phyloP scores from a whole-genome alignment of 2,329 filamentous ascomycete species.

The Neophaeococcomyces aloes region DNA sequence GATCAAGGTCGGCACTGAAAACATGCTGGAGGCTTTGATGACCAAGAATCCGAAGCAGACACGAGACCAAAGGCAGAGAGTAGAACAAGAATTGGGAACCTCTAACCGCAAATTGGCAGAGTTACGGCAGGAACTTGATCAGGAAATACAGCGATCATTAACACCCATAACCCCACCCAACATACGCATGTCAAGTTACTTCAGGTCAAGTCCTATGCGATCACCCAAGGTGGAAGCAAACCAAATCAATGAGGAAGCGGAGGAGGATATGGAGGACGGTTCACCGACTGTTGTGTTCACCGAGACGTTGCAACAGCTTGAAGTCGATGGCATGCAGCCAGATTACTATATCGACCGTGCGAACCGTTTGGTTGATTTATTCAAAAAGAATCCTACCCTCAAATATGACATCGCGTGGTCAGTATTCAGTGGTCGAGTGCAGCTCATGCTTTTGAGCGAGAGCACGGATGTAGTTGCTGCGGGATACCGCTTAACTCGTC shows the following conservation, averaged over 20 bases:
- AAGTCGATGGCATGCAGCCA: constrained; percentile 73
- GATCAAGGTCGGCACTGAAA: constrained; percentile 96
- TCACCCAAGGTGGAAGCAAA: constrained; percentile 44
- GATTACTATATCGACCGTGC: constrained; percentile 93
- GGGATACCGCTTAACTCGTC: constrained; percentile 84
- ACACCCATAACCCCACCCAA: constrained; percentile 40
- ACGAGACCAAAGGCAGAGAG: constrained; percentile 67
- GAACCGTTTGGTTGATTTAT: constrained; percentile 90
- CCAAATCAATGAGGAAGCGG: constrained; percentile 52
- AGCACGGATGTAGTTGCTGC: constrained; percentile 92
- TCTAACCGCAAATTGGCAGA: constrained; percentile 64
- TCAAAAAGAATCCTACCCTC: constrained; percentile 80
- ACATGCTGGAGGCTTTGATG: constrained; percentile 89
- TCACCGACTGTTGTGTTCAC: constrained; percentile 85
- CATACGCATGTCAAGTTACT: constrained; percentile 45
- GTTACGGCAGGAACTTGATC: constrained; percentile 48
- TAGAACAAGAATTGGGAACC: constrained; percentile 80
- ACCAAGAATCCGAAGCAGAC: constrained; percentile 92
- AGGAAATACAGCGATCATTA: constrained; percentile 49
- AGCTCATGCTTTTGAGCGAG: constrained; percentile 90
- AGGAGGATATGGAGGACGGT: constrained; percentile 47
- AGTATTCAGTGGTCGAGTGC: constrained; percentile 84
- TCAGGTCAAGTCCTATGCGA: constrained; percentile 45
- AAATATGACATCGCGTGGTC: constrained; percentile 97
- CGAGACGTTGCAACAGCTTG: constrained; percentile 81